These are phyloP conservation scores for Stagonosporopsis vannaccii DNA, from an alignment of 2,329 filamentous ascomycete genomes.

Conservation along the genomic window DNA sequence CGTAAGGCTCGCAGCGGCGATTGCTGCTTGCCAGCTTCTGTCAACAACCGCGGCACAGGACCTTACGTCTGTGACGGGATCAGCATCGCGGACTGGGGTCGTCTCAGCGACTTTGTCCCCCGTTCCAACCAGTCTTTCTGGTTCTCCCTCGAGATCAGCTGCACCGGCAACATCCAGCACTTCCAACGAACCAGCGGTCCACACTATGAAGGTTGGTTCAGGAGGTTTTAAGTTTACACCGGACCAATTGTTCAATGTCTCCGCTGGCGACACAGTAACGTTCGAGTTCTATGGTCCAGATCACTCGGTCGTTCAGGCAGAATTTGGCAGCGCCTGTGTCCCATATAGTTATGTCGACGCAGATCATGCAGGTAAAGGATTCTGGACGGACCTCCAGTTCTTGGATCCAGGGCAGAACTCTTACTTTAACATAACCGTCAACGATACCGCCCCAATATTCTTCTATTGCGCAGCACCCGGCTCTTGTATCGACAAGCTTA, in stretches of 20 bases:
- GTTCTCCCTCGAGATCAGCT: not conserved
- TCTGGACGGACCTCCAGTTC: constrained; percentile 40
- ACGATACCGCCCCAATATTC: constrained; percentile 47
- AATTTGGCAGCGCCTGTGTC: constrained; percentile 50
- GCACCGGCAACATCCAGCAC: constrained; percentile 22
- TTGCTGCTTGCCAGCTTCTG: constrained; percentile 20
- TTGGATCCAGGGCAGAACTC: constrained; percentile 28
- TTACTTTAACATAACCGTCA: constrained; percentile 45
- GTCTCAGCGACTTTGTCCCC: too few species aligned
- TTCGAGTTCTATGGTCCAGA: constrained; percentile 52
- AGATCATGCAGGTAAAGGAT: constrained; percentile 33
- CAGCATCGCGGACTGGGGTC: not conserved
- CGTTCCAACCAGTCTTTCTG: too few species aligned
- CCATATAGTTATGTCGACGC: constrained; percentile 47
- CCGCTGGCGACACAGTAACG: constrained; percentile 49
- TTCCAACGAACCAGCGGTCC: constrained; percentile 30
- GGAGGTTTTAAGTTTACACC: constrained; percentile 48
- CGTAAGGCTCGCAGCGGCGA: constrained; percentile 19
- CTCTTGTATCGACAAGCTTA: constrained; percentile 70
- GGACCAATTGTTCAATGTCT: constrained; percentile 45
- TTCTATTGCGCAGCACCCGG: constrained; percentile 62
- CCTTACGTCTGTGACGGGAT: not conserved
- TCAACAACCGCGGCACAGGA: constrained; percentile 12
- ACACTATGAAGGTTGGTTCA: constrained; percentile 49
- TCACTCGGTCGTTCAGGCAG: constrained; percentile 53